These are phyloP conservation scores for Hirschioporus abietinus DNA, from an alignment of 768 basidiomycete species.

Conservation along the genomic window DNA sequence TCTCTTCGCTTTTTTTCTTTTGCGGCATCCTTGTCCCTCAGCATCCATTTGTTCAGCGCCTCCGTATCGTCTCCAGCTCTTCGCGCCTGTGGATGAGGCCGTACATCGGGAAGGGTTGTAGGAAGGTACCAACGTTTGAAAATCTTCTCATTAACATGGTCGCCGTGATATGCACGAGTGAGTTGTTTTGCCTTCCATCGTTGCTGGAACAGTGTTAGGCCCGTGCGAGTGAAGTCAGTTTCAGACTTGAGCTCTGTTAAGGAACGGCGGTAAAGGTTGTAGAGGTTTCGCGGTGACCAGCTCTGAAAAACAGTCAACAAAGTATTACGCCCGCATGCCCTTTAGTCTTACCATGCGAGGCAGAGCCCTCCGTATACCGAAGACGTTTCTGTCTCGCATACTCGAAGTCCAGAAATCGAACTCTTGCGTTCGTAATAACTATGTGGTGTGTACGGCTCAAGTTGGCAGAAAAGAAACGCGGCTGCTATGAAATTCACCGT, in stretches of 20 bases:
- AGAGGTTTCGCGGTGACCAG: slow-evolving; percentile 86
- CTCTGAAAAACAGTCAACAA: slow-evolving; percentile 42
- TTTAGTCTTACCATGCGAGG: slow-evolving; percentile 66
- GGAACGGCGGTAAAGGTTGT: slow-evolving; percentile 82
- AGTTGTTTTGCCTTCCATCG: slow-evolving; percentile 86
- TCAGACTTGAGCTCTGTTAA: slow-evolving; percentile 34
- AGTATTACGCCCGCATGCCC: slow-evolving; percentile 3
- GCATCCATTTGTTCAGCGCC: slow-evolving; percentile 53
- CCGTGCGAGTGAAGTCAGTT: slow-evolving; percentile 53
- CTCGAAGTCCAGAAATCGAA: slow-evolving; percentile 1
- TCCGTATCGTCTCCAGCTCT: slow-evolving; percentile 35
- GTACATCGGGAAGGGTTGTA: slow-evolving; percentile 77
- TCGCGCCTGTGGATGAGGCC: slow-evolving; percentile 46
- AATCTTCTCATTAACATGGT: slow-evolving; percentile 85
- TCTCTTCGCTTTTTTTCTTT: slow-evolving; percentile 40
- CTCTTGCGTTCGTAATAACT: too few relatives aligned
- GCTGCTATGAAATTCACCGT: too few relatives aligned
- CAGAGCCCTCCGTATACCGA: slow-evolving; percentile 46
- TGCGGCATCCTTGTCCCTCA: slow-evolving; percentile 30
- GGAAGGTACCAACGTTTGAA: slow-evolving; percentile 97
- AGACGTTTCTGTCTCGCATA: slow-evolving; percentile 47
- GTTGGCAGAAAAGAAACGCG: too few relatives aligned
- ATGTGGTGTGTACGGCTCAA: too few relatives aligned
- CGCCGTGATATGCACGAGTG: slow-evolving; percentile 91
- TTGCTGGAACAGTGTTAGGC: slow-evolving; percentile 77